phyloP scores from a whole-genome alignment of 2,329 filamentous ascomycete genomes.

The Xylaria multiplex region DNA sequence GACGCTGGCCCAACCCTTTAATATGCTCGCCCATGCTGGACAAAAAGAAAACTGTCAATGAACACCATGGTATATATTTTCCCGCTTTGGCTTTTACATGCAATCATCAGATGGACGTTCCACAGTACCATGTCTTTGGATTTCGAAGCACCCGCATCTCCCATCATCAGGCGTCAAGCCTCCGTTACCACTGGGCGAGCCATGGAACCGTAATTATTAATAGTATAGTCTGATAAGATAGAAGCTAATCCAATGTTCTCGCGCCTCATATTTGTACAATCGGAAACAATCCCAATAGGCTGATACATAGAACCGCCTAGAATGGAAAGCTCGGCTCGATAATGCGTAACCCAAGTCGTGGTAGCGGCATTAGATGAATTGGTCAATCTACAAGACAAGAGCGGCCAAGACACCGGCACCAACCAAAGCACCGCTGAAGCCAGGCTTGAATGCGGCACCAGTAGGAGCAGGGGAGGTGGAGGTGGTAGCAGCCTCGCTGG shows the following conservation, averaged over 20 bases:
- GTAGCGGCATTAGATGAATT: slow-evolving; percentile 18
- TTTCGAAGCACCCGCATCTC: slow-evolving; percentile 22
- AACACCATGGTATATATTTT: slow-evolving; percentile 21
- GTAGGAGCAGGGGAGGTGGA: slow-evolving; percentile 31
- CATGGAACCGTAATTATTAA: slow-evolving; percentile 48
- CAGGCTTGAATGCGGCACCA: slow-evolving; percentile 42
- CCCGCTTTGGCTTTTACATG: slow-evolving; percentile 32
- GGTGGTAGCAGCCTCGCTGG: slow-evolving; percentile 10
- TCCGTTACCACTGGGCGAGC: slow-evolving; percentile 16
- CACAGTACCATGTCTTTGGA: slow-evolving; percentile 21
- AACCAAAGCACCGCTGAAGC: slow-evolving; percentile 42
- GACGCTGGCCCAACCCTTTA: slow-evolving; percentile 27
- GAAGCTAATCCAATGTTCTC: slow-evolving; percentile 29
- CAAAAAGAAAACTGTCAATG: slow-evolving; percentile 26
- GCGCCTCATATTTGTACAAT: slow-evolving; percentile 29
- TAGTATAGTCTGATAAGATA: slow-evolving; percentile 35
- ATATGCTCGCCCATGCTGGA: slow-evolving; percentile 23
- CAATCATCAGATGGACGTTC: slow-evolving; percentile 36
- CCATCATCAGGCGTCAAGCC: slow-evolving; percentile 32
- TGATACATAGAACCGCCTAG: slow-evolving; percentile 41
- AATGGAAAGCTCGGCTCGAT: slow-evolving; percentile 42
- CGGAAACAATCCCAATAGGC: slow-evolving; percentile 33
- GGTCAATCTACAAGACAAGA: slow-evolving; percentile 43
- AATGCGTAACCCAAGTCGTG: slow-evolving; percentile 21
- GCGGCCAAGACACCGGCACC: slow-evolving; percentile 45